A percentile compares a stretch with the other conserved stretches of the same genome.
Conservation (phyloP, 2,329 filamentous ascomycete species). For the Biscogniauxia sp. region DNA sequence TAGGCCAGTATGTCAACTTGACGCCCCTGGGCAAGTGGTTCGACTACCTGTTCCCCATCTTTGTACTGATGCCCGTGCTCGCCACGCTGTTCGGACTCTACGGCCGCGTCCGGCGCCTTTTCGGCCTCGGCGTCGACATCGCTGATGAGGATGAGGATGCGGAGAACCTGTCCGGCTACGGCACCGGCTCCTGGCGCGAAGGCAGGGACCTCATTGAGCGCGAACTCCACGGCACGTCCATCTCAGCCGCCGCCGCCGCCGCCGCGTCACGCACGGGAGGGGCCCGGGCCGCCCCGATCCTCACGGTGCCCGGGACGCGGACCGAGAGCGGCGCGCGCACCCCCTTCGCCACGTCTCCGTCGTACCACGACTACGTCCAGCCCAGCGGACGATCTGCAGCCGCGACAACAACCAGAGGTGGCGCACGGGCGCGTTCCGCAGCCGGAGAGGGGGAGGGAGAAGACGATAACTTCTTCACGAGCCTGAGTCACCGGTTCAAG, state of each 20-base stretch:
- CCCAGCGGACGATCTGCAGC: slow-evolving; percentile 1
- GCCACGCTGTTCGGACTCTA: slow-evolving; percentile 90
- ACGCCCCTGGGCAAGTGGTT: slow-evolving; percentile 82
- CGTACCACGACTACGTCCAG: slow-evolving; percentile 32
- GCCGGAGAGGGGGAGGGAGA: slow-evolving; percentile 53
- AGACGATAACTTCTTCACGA: slow-evolving; percentile 79
- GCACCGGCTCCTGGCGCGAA: slow-evolving; percentile 85
- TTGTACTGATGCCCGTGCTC: slow-evolving; percentile 80
- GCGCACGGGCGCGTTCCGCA: too few species aligned
- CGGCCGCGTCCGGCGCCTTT: slow-evolving; percentile 69
- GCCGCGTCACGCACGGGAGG: slow-evolving; percentile 35
- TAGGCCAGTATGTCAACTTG: slow-evolving; percentile 79
- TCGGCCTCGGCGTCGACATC: slow-evolving; percentile 74
- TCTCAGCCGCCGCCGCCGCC: slow-evolving; percentile 48
- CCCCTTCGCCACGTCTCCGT: slow-evolving; percentile 43
- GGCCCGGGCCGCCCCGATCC: slow-evolving; percentile 42
- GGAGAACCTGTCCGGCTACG: slow-evolving; percentile 63
- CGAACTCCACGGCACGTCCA: slow-evolving; percentile 67
- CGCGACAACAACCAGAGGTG: not conserved
- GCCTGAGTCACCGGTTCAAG: slow-evolving; percentile 78
- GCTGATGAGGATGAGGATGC: slow-evolving; percentile 74
- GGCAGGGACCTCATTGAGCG: slow-evolving; percentile 86
- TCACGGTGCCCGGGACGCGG: slow-evolving; percentile 45
- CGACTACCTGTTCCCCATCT: slow-evolving; percentile 82
- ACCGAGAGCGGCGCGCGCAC: slow-evolving; percentile 38